Evolutionary conservation across 1,139 yeast species (phyloP).

Genomic region (Pichia sp.): DNA sequence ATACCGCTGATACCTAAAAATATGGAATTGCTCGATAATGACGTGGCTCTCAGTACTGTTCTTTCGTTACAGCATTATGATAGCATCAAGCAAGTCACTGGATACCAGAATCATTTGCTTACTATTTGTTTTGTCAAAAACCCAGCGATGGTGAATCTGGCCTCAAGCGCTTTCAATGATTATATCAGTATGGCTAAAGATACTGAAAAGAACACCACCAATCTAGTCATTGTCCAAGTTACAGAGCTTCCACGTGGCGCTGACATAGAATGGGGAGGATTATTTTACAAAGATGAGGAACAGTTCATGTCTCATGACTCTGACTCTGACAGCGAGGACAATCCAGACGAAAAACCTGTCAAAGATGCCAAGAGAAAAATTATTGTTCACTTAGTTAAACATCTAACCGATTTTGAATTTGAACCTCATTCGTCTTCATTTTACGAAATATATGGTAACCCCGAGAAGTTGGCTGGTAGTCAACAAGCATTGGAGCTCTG

Average conservation of each 20-base stretch:
- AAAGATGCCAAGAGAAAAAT: conserved; percentile 5
- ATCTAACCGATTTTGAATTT: conserved; percentile 2
- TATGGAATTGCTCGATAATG: conserved; percentile 44
- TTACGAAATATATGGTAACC: conserved; percentile 19
- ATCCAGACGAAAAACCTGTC: neutral
- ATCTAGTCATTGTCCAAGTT: conserved; percentile 55
- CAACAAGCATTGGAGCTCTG: neutral
- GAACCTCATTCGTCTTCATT: neutral
- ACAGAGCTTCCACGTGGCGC: conserved; percentile 66
- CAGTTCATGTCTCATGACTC: conserved; percentile 15
- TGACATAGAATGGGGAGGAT: conserved; percentile 74
- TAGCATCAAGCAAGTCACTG: conserved; percentile 57
- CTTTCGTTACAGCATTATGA: conserved; percentile 72
- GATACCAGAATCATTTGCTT: conserved; percentile 41
- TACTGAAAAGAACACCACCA: conserved; percentile 23
- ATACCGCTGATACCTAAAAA: conserved; percentile 75
- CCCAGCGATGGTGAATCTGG: conserved; percentile 31
- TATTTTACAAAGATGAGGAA: conserved; percentile 36
- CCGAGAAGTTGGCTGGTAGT: neutral
- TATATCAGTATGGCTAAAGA: conserved; percentile 30
- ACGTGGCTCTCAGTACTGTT: conserved; percentile 38
- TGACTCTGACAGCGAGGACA: conserved; percentile 12
- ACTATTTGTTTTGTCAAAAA: conserved; percentile 54
- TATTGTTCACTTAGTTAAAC: conserved; percentile 9
- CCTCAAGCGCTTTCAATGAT: conserved; percentile 39